Evolutionary conservation across 805 yeast genomes (phyloP), one percentile per base, ranked within the genome.

Genomic region (Metschnikowia sp.): DNA sequence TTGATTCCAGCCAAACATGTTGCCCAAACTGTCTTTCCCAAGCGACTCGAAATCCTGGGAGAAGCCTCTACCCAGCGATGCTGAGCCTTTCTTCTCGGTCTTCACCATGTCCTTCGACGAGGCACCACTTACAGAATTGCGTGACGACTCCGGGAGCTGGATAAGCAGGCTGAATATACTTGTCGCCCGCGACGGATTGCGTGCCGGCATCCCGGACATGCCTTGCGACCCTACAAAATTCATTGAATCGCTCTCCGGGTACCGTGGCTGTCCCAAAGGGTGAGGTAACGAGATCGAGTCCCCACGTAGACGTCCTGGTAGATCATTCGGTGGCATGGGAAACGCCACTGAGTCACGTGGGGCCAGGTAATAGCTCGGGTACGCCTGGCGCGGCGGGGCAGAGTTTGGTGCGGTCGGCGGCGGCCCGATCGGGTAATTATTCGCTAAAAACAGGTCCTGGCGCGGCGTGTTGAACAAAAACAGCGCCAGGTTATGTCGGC

Each of bases 231-330:
- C 37, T 15, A 41, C 33, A 36, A 36, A 33, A 22, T 39, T 39
- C 12, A 38, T 40, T 10, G 44, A 34, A 15, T 42, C 47, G 13
- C 15, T 36, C 18, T 49, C 54, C 8, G 37, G 39, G 37, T 39
- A 47, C 26, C 42, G 48, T 3, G 48, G 32, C 2, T 46, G 28
- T 4, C 49, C 47, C 12, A 62, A 53, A 3, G 73, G 72, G 12
- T 74, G 75, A 2, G 75, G 76, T 7, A 71, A 57, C 36, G 56
- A 66, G 8, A 71, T 64, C 28, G 69, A 62, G 48, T 71, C 75
- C 10, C 72, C 73, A 30, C 76, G 55, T 22, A 71, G 64, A 40
- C 74, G 55, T 10, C 49, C 44, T 31, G n/a, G 44, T n/a, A 36
- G 12, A 12, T 50, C 57, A 9, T 48, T 35, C 34, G 47, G 50